These are phyloP conservation scores for Metschnikowia gelsemii DNA, from an alignment of 805 yeast species.

Conservation along the genomic window DNA sequence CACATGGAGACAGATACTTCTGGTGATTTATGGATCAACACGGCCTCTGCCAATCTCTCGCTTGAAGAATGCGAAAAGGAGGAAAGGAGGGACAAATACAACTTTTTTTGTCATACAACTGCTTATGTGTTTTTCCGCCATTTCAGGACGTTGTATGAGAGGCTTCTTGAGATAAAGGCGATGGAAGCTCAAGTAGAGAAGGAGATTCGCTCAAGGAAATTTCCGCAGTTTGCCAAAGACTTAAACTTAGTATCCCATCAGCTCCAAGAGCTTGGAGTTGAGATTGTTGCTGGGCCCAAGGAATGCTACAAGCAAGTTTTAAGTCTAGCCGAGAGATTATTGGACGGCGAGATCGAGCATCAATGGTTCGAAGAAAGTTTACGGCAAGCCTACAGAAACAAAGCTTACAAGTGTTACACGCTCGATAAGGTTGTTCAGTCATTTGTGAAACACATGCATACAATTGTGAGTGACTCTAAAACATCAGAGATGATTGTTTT, in stretches of 20 bases:
- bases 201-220: conserved; percentile 63
- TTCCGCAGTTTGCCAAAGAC: conserved; percentile 81
- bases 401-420: conserved; percentile 89
- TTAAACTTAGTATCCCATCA: conserved; percentile 78
- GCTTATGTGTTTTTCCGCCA: conserved; percentile 88
- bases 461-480: conserved; percentile 73
- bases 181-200: conserved; percentile 68
- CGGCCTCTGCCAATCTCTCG: conserved; percentile 31
- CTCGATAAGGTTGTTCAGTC: conserved; percentile 86
- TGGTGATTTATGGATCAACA: conserved; percentile 45
- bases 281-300: conserved; percentile 53
- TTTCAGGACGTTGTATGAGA: conserved; percentile 73
- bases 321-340: conserved; percentile 66
- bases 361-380: conserved; percentile 93
- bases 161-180: conserved; percentile 74
- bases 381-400: conserved; percentile 92
- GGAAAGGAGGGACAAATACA: conserved; percentile 55
- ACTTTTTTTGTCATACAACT: conserved; percentile 84
- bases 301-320: conserved; percentile 80
- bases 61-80: conserved; percentile 26
- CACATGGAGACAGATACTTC: conserved; percentile 35
- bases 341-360: conserved; percentile 89
- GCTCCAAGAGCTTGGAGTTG: conserved; percentile 75
- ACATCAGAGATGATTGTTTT: conserved; percentile 77
- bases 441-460: conserved; percentile 75